These are phyloP conservation scores for Obelidium mucronatum DNA, from an alignment of 192 early-diverging fungal species.

Conservation along the genomic window DNA sequence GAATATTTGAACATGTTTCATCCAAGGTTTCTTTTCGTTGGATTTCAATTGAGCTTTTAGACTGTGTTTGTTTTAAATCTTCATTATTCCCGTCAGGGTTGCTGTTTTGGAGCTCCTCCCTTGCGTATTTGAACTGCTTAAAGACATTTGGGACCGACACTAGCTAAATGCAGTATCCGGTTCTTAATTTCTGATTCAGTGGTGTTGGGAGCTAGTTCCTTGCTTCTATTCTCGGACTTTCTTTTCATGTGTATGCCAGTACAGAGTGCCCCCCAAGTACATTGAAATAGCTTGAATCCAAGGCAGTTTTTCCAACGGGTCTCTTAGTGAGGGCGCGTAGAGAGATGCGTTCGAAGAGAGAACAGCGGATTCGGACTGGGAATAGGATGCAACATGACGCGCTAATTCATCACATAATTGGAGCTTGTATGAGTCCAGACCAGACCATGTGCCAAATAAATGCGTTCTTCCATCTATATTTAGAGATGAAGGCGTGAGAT, in stretches of 20 bases:
- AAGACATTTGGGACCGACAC: slow-evolving; percentile 1
- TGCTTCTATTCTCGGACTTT: too few species aligned
- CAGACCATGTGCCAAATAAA: slow-evolving; percentile 27
- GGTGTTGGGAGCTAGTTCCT: neutral
- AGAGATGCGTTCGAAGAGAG: too few species aligned
- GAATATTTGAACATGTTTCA: slow-evolving; percentile 22
- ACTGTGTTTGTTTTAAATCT: neutral
- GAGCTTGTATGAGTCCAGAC: slow-evolving; percentile 39
- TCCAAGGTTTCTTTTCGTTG: neutral
- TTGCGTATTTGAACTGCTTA: neutral
- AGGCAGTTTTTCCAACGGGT: neutral
- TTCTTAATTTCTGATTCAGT: slow-evolving; percentile 4
- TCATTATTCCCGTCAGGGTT: neutral
- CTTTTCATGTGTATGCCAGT: too few species aligned
- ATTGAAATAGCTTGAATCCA: slow-evolving; percentile 6
- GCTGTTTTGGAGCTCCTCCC: neutral
- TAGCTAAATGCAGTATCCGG: slow-evolving; percentile 39
- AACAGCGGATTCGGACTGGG: neutral
- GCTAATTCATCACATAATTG: slow-evolving; percentile 42
- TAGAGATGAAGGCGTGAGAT: neutral
- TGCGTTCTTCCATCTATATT: slow-evolving; percentile 11
- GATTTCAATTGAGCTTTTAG: neutral
- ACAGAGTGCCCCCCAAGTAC: neutral
- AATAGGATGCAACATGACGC: slow-evolving; percentile 46
- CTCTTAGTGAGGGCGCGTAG: neutral